Conservation (phyloP, 2,329 filamentous ascomycete genomes). For the Nemania abortiva region DNA sequence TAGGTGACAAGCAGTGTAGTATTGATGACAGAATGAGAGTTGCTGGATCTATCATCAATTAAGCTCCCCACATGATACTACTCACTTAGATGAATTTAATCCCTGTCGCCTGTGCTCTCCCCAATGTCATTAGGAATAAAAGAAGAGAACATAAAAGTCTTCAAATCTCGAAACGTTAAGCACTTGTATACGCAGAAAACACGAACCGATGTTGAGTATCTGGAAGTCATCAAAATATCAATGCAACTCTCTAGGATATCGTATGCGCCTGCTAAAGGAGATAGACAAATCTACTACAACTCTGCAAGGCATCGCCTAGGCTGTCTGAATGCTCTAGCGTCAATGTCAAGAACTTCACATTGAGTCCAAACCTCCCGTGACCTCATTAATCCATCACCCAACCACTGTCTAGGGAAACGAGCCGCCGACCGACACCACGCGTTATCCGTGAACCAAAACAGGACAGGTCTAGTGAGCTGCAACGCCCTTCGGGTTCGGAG, state of each 20-base stretch:
- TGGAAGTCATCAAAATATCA: background rate
- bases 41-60: background rate
- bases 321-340: conserved; percentile 24
- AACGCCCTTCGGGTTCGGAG: conserved; percentile 44
- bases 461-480: conserved; percentile 43
- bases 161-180: background rate
- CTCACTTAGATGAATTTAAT: background rate
- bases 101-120: background rate
- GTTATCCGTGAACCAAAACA: background rate
- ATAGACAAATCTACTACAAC: conserved; percentile 31
- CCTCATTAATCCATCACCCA: conserved; percentile 35
- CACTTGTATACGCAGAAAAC: background rate
- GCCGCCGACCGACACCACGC: background rate
- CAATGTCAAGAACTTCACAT: conserved; percentile 34
- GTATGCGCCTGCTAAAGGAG: conserved; percentile 30
- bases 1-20: background rate
- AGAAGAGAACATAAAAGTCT: background rate
- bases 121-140: background rate
- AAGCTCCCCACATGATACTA: background rate
- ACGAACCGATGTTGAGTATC: background rate
- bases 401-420: conserved; percentile 8
- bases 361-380: conserved; percentile 33
- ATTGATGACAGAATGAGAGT: background rate
- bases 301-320: conserved; percentile 31
- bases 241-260: conserved; percentile 33